phyloP scores from a whole-genome alignment of 176 grass and related monocot species.

The Thinopyrum elongatum region DNA sequence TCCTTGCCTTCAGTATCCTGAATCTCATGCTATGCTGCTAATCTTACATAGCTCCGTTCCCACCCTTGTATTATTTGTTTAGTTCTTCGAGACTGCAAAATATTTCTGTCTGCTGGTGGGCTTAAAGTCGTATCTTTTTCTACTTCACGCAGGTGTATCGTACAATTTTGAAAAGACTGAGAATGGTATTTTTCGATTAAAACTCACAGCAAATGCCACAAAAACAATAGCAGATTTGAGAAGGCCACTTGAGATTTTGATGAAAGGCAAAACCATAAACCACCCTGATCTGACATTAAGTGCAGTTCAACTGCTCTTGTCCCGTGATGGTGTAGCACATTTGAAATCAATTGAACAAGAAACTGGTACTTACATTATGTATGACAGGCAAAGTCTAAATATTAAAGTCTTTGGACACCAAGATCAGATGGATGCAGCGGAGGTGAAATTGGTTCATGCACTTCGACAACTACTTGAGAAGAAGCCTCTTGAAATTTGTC shows the following conservation, averaged over 20 bases:
- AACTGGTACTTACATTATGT: slow-evolving; percentile 70
- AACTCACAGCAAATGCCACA: slow-evolving; percentile 69
- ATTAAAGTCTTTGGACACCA: slow-evolving; percentile 66
- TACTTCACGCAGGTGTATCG: slow-evolving; percentile 57
- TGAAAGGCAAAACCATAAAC: slow-evolving; percentile 81
- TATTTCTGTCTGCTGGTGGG: neutral
- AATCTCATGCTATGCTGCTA: neutral
- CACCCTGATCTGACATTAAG: slow-evolving; percentile 60
- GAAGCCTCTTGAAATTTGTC: slow-evolving; percentile 54
- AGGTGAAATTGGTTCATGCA: slow-evolving; percentile 69
- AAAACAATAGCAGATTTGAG: slow-evolving; percentile 94
- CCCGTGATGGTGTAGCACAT: slow-evolving; percentile 59
- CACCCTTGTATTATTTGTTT: slow-evolving; percentile 17
- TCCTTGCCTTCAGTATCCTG: neutral
- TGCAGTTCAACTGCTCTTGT: slow-evolving; percentile 61
- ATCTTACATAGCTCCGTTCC: neutral
- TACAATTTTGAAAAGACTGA: slow-evolving; percentile 78
- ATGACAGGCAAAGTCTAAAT: slow-evolving; percentile 71
- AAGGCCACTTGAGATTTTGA: slow-evolving; percentile 67
- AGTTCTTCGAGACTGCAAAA: slow-evolving; percentile 15
- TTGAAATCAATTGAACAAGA: slow-evolving; percentile 70
- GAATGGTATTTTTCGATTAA: slow-evolving; percentile 54
- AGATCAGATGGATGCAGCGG: slow-evolving; percentile 48
- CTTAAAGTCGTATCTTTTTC: slow-evolving; percentile 20
- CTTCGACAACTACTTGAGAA: slow-evolving; percentile 55